Conservation (phyloP, 768 basidiomycete genomes). For the Cyathus striatus region DNA sequence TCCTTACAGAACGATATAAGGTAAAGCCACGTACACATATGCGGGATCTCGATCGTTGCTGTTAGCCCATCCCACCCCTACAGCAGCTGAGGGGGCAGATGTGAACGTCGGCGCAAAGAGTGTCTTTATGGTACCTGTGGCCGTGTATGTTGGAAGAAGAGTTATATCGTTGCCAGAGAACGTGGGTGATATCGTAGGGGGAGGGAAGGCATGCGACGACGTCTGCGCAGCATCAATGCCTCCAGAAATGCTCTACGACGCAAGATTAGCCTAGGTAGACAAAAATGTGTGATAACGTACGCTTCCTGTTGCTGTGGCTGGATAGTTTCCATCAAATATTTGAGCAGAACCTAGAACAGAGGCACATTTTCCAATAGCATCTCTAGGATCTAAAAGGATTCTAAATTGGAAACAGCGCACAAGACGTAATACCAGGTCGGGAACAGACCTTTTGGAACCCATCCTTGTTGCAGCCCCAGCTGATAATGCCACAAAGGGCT, state of each 20-base stretch:
- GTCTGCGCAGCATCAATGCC: conserved; percentile 50
- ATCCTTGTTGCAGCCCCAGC: conserved; percentile 80
- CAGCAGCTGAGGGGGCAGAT: conserved; percentile 41
- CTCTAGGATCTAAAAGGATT: conserved; percentile 34
- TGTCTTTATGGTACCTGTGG: conserved; percentile 60
- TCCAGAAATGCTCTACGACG: conserved; percentile 46
- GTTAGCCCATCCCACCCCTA: conserved; percentile 78
- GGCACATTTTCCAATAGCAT: conserved; percentile 40
- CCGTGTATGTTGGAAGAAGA: conserved; percentile 64
- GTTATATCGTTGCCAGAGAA: conserved; percentile 47
- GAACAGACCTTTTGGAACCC: conserved; percentile 71
- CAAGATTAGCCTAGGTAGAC: conserved; percentile 1
- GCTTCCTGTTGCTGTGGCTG: conserved; percentile 69
- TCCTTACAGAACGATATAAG: conserved; percentile 1
- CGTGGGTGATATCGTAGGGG: conserved; percentile 48
- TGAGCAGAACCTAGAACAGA: conserved; percentile 29
- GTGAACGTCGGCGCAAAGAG: conserved; percentile 62
- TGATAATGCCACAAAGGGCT: conserved; percentile 85
- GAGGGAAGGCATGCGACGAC: conserved; percentile 56
- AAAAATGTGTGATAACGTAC: conserved; percentile 16
- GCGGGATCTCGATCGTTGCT: conserved; percentile 54
- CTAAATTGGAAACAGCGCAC: neutral
- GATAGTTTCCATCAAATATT: conserved; percentile 48
- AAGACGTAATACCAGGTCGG: conserved; percentile 11
- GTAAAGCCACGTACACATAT: conserved; percentile 36